These are phyloP conservation scores for Polygonum maritimum DNA, from an alignment of 148 eudicot genomes.

Conservation along the genomic window DNA sequence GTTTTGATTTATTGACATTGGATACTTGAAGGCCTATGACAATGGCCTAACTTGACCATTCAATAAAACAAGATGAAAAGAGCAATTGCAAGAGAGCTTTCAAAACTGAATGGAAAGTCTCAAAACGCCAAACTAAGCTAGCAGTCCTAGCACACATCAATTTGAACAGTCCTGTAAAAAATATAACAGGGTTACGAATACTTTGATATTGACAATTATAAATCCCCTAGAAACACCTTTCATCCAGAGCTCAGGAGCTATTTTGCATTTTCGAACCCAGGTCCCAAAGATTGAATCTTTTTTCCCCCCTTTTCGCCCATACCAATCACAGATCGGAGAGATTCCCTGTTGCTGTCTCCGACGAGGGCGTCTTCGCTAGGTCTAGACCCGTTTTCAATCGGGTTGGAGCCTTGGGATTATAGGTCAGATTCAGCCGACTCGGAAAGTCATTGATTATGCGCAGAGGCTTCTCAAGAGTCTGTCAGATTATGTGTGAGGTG, in stretches of 20 bases:
- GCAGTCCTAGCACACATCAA: too few relatives aligned
- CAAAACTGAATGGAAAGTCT: too few relatives aligned
- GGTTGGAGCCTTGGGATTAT: constrained; percentile 46
- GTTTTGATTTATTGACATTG: too few relatives aligned
- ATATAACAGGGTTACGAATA: too few relatives aligned
- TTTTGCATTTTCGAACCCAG: neutral
- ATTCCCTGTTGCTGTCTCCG: constrained; percentile 17
- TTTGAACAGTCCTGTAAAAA: too few relatives aligned
- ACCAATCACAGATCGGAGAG: neutral
- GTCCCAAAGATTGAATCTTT: neutral
- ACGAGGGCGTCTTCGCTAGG: constrained; percentile 9
- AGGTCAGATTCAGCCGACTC: constrained; percentile 45
- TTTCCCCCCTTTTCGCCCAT: neutral
- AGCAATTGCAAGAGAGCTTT: too few relatives aligned
- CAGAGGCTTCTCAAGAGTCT: constrained; percentile 34
- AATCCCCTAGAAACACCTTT: too few relatives aligned
- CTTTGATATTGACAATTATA: too few relatives aligned
- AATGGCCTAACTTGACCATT: too few relatives aligned
- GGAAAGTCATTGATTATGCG: constrained; percentile 50
- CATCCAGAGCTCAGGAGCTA: neutral
- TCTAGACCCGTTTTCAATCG: constrained; percentile 13
- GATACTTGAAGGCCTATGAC: too few relatives aligned
- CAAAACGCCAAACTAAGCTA: too few relatives aligned
- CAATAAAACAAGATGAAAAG: too few relatives aligned
- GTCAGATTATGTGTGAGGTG: constrained; percentile 50